These are phyloP conservation scores for Nicotiana undulata DNA, from an alignment of 257 asterid species.

Conservation along the genomic window DNA sequence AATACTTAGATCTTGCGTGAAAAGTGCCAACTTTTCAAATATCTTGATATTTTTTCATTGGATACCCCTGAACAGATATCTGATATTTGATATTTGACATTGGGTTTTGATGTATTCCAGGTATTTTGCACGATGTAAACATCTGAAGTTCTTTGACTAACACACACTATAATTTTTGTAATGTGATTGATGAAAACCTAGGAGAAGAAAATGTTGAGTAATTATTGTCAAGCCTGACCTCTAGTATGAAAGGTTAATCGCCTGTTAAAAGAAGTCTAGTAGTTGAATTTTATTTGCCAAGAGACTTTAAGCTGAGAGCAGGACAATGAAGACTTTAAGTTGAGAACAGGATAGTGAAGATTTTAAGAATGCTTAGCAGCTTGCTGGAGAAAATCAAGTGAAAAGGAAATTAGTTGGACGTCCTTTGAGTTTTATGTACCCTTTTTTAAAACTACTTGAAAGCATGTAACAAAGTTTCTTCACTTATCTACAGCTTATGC, in stretches of 20 bases:
- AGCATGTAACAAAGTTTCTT: not conserved
- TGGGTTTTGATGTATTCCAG: not conserved
- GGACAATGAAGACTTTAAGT: not conserved
- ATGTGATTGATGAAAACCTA: not conserved
- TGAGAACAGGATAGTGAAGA: not conserved
- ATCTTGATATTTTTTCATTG: no score
- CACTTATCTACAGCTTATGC: constrained; percentile 36
- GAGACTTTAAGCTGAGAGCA: not conserved
- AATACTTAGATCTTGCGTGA: no score
- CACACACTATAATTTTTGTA: not conserved
- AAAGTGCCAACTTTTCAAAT: no score
- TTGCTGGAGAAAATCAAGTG: not conserved
- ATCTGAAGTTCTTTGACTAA: not conserved
- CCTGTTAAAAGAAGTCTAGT: not conserved
- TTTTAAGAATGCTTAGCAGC: not conserved
- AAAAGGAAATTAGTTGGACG: not conserved
- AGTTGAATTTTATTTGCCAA: not conserved
- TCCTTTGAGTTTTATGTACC: not conserved
- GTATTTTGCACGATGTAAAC: not conserved
- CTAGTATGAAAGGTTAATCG: not conserved
- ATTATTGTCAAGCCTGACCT: not conserved
- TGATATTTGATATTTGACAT: no score
- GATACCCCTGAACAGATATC: no score
- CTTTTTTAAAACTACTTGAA: not conserved
- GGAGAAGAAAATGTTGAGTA: not conserved